Percentiles rank a stretch among this genome's conserved stretches.
These are phyloP conservation scores for Exophiala calicioides DNA, from an alignment of 2,329 filamentous ascomycete genomes.

Conservation along the genomic window DNA sequence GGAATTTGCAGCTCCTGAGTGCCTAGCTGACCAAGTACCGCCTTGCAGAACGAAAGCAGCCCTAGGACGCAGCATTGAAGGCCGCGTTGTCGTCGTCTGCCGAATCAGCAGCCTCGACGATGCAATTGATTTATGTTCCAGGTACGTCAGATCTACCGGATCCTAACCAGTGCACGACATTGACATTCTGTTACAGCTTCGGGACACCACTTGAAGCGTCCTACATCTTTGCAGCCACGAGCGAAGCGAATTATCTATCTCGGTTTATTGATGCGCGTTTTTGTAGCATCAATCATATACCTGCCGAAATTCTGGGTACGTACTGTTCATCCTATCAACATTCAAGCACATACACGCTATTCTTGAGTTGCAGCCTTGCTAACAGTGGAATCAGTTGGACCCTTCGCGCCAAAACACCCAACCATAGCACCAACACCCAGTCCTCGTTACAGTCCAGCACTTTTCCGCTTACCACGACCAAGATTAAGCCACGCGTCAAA, in stretches of 20 bases:
- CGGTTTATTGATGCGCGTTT: constrained; percentile 56
- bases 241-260: constrained; percentile 59
- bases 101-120: constrained; percentile 55
- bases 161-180: neutral
- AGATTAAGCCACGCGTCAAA: constrained; percentile 4
- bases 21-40: neutral
- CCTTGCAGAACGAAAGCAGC: constrained; percentile 20
- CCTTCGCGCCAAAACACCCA: constrained; percentile 11
- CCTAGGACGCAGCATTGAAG: constrained; percentile 42
- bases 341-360: no score
- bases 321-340: constrained; percentile 41
- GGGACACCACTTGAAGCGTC: constrained; percentile 45
- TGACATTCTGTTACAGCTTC: constrained; percentile 21
- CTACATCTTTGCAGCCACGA: constrained; percentile 55
- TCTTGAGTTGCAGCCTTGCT: no score
- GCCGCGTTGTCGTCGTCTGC: constrained; percentile 50
- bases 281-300: constrained; percentile 61
- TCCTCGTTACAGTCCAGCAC: constrained; percentile 3
- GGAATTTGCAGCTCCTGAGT: no score
- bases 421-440: constrained; percentile 29
- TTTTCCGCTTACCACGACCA: constrained; percentile 13
- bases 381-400: constrained; percentile 26
- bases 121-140: constrained; percentile 51
- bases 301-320: constrained; percentile 52
- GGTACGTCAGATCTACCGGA: constrained; percentile 25